phyloP scores from a whole-genome alignment of 495 filamentous ascomycete species.

The Cercophora sp. region DNA sequence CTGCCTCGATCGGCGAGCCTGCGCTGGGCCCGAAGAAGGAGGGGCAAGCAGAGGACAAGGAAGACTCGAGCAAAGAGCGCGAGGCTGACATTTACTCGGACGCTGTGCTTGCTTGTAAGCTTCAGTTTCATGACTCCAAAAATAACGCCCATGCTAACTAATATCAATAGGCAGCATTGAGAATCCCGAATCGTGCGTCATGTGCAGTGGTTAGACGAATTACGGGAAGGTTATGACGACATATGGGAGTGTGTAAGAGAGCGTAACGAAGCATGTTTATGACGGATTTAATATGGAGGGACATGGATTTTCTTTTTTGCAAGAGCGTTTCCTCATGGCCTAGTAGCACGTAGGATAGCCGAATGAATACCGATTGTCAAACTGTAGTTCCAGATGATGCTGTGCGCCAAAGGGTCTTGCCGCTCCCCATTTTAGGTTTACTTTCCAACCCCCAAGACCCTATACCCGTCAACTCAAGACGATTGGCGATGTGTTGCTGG shows the following conservation, averaged over 20 bases:
- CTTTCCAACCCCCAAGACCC: too few relatives aligned
- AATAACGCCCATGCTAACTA: conserved; percentile 12
- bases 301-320: neutral
- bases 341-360: too few relatives aligned
- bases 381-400: too few relatives aligned
- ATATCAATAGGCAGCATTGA: conserved; percentile 67
- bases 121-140: neutral
- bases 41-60: conserved; percentile 50
- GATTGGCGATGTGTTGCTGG: neutral
- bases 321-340: too few relatives aligned
- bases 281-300: conserved; percentile 6
- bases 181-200: conserved; percentile 81
- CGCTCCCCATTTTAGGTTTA: too few relatives aligned
- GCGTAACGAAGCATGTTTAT: neutral
- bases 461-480: too few relatives aligned
- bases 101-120: conserved; percentile 79
- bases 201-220: conserved; percentile 72
- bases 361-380: too few relatives aligned
- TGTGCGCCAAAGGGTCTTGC: too few relatives aligned
- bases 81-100: conserved; percentile 93
- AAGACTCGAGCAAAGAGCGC: conserved; percentile 60
- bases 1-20: conserved; percentile 56
- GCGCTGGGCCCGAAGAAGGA: conserved; percentile 47
- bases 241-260: conserved; percentile 5
- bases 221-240: neutral